These are phyloP conservation scores for Leishmania mexicana DNA, from an alignment of 208 protist genomes.

Conservation along the genomic window DNA sequence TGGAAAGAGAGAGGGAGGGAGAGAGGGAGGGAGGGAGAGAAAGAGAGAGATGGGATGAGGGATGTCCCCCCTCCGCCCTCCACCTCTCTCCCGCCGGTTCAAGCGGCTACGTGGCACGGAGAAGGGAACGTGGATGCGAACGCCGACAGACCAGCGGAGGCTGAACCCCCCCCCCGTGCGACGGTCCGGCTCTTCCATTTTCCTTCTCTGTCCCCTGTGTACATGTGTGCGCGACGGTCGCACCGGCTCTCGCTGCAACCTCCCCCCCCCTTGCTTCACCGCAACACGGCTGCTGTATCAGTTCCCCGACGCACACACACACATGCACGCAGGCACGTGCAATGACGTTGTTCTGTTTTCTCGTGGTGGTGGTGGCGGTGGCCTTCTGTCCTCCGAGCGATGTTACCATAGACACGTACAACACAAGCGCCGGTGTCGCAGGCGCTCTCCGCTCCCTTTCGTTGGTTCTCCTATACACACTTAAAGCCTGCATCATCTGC, in stretches of 20 bases:
- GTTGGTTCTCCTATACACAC: neutral
- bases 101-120: neutral
- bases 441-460: neutral
- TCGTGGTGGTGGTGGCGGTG: no score
- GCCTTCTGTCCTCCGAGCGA: neutral
- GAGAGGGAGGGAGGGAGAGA: neutral
- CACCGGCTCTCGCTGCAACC: neutral
- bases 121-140: neutral
- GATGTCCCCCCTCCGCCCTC: no score
- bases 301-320: slow-evolving; percentile 5
- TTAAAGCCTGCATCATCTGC: neutral
- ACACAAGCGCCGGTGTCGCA: neutral
- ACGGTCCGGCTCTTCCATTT: neutral
- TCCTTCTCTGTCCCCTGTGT: neutral
- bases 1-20: neutral
- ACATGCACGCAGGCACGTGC: neutral
- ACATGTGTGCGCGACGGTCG: neutral
- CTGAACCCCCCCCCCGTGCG: neutral
- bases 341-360: neutral
- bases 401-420: neutral
- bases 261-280: neutral
- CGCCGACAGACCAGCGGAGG: neutral
- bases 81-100: neutral
- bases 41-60: neutral
- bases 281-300: neutral